A percentile compares a stretch with the other conserved stretches of the same genome.
These are phyloP conservation scores for Actinidia chinensis DNA, from an alignment of 179 eudicot genomes.

Conservation along the genomic window DNA sequence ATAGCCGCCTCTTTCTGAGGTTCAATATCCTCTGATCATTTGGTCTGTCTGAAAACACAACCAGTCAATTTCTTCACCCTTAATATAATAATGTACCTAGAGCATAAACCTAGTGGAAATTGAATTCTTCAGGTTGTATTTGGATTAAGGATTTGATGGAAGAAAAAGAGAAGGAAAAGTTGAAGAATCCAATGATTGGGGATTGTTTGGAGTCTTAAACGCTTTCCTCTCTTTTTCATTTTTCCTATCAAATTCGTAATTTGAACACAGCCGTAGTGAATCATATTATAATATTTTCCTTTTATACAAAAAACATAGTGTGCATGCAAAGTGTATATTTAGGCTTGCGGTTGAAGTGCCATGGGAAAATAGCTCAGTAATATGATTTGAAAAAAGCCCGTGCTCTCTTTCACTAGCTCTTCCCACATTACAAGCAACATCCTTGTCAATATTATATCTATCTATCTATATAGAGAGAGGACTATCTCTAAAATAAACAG, in stretches of 20 bases:
- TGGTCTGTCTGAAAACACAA: background rate
- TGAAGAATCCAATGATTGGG: background rate
- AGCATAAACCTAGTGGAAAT: background rate
- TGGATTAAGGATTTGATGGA: too few relatives aligned
- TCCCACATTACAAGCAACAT: constrained; percentile 52
- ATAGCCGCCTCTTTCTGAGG: background rate
- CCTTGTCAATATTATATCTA: too few relatives aligned
- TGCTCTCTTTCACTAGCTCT: constrained; percentile 52
- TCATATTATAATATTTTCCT: too few relatives aligned
- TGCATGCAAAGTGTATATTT: background rate
- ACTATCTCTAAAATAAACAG: too few relatives aligned
- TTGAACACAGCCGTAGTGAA: too few relatives aligned
- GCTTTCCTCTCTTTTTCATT: background rate
- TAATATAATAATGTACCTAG: too few relatives aligned
- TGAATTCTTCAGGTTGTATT: too few relatives aligned
- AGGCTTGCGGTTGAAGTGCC: constrained; percentile 22
- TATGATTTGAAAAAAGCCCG: constrained; percentile 49
- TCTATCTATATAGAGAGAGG: too few relatives aligned
- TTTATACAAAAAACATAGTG: too few relatives aligned
- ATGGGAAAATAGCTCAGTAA: constrained; percentile 34
- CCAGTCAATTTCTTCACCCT: background rate
- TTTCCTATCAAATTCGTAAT: too few relatives aligned
- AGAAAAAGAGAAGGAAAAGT: too few relatives aligned
- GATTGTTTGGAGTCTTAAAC: background rate
- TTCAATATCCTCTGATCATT: background rate